phyloP scores from a whole-genome alignment of 371 early-diverging fungal genomes.

The Coemansia sp. region DNA sequence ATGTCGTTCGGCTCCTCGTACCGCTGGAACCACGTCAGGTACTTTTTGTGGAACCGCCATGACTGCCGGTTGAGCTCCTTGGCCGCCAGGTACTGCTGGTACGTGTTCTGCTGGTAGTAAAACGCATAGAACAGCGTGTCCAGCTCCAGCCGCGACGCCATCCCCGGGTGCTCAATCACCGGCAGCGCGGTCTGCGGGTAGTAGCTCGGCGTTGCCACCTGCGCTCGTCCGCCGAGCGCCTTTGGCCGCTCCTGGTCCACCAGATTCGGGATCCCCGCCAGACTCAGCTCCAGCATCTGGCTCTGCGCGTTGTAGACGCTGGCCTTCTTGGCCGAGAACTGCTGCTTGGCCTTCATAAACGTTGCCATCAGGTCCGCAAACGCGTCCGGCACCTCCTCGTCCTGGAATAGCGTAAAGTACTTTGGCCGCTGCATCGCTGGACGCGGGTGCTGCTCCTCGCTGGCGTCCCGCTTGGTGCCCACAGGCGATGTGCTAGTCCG shows the following conservation, averaged over 20 bases:
- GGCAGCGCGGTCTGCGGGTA: constrained; percentile 87
- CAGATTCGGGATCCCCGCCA: constrained; percentile 44
- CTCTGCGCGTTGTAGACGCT: constrained; percentile 29
- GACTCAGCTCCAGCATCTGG: constrained; percentile 50
- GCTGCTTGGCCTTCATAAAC: constrained; percentile 47
- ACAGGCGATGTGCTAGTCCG: constrained; percentile 42
- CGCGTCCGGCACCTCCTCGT: constrained; percentile 42
- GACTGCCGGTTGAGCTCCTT: constrained; percentile 94
- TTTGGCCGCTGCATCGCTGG: constrained; percentile 40
- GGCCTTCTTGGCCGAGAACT: constrained; percentile 32
- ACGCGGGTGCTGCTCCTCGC: constrained; percentile 24
- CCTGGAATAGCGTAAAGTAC: constrained; percentile 47
- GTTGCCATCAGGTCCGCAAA: constrained; percentile 49
- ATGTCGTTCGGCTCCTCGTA: constrained; percentile 96
- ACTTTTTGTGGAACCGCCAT: constrained; percentile 99
- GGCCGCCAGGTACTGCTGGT: constrained; percentile 97
- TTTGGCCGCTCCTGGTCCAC: constrained; percentile 57
- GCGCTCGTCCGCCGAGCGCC: constrained; percentile 70
- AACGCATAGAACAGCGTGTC: constrained; percentile 99
- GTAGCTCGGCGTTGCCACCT: constrained; percentile 80
- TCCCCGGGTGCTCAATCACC: constrained; percentile 73
- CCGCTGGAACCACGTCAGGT: constrained; percentile 98
- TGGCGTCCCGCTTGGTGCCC: constrained; percentile 32
- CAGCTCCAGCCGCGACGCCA: constrained; percentile 90
- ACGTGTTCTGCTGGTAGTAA: constrained; percentile 96